A percentile compares a stretch with the other conserved stretches of the same genome.
Evolutionary conservation across 768 basidiomycete genomes (phyloP).

Genomic region (Strobilomyces dryophilus): DNA sequence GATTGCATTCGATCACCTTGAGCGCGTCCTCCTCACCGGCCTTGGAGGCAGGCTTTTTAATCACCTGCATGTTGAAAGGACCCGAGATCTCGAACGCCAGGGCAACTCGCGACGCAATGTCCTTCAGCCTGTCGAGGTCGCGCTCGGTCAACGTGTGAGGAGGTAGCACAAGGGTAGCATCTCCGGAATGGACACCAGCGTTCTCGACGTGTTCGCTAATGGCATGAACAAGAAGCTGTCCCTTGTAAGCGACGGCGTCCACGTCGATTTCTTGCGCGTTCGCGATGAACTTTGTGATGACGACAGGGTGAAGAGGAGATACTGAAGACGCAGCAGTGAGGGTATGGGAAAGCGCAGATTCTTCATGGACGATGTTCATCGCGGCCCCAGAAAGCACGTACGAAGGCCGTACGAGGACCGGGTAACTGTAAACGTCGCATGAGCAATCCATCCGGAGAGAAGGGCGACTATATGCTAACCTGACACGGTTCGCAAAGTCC

Average conservation of each 20-base stretch:
- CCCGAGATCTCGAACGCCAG: conserved; percentile 94
- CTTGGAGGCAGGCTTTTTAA: conserved; percentile 64
- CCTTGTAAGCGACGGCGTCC: conserved; percentile 93
- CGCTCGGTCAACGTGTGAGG: conserved; percentile 73
- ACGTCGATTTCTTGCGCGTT: conserved; percentile 97
- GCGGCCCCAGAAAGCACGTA: conserved; percentile 98
- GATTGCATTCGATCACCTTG: conserved; percentile 98
- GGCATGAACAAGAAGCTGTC: conserved; percentile 89
- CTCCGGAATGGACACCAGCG: conserved; percentile 97
- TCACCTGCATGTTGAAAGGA: conserved; percentile 99
- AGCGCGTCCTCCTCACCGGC: conserved; percentile 60
- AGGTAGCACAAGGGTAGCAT: conserved; percentile 95
- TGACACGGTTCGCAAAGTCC: conserved; percentile 82
- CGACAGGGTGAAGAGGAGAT: conserved; percentile 95
- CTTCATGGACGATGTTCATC: conserved; percentile 98
- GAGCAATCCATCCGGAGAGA: not conserved
- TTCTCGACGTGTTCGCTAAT: conserved; percentile 99
- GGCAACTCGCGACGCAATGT: conserved; percentile 93
- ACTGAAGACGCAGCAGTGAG: conserved; percentile 96
- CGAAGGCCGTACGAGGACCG: conserved; percentile 96
- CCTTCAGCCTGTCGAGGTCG: conserved; percentile 87
- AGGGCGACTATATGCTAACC: conserved; percentile 29
- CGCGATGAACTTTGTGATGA: conserved; percentile 98
- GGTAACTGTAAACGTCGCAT: conserved; percentile 56
- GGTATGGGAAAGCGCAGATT: conserved; percentile 83